These are phyloP conservation scores for Zychaea mexicana DNA, from an alignment of 371 early-diverging fungal species.

Conservation along the genomic window DNA sequence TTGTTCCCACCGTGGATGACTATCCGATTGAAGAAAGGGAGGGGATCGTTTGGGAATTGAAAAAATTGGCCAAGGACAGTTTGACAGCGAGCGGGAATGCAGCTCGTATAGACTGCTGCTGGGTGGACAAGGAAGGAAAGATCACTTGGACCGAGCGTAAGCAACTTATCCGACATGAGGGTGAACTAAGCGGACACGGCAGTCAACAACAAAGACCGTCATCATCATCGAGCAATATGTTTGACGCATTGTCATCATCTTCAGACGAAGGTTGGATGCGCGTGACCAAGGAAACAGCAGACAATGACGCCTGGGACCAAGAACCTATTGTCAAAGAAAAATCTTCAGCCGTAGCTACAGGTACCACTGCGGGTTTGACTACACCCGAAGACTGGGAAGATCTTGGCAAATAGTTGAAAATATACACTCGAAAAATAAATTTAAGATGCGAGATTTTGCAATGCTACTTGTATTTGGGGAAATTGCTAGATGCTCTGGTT, in stretches of 20 bases:
- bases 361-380: not conserved
- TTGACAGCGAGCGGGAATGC: conserved; percentile 37
- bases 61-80: conserved; percentile 39
- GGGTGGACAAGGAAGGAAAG: conserved; percentile 59
- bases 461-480: no score
- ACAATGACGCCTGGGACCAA: conserved; percentile 9
- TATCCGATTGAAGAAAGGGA: conserved; percentile 56
- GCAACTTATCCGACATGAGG: not conserved
- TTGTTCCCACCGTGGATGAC: conserved; percentile 41
- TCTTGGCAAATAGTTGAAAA: not conserved
- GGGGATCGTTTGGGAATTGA: conserved; percentile 45
- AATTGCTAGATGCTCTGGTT: no score
- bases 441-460: no score
- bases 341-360: not conserved
- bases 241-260: conserved; percentile 8
- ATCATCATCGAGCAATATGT: not conserved
- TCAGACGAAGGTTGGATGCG: conserved; percentile 4
- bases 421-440: no score
- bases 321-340: not conserved
- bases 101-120: conserved; percentile 59
- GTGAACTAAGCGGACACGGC: no score
- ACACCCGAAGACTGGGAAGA: conserved; percentile 3
- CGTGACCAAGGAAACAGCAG: not conserved
- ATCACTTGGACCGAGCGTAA: conserved; percentile 48
- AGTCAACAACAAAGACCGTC: not conserved